A percentile compares a stretch with the other conserved stretches of the same genome.
Conservation (phyloP, 2,329 filamentous ascomycete species). For the Aspergillus caelatus region DNA sequence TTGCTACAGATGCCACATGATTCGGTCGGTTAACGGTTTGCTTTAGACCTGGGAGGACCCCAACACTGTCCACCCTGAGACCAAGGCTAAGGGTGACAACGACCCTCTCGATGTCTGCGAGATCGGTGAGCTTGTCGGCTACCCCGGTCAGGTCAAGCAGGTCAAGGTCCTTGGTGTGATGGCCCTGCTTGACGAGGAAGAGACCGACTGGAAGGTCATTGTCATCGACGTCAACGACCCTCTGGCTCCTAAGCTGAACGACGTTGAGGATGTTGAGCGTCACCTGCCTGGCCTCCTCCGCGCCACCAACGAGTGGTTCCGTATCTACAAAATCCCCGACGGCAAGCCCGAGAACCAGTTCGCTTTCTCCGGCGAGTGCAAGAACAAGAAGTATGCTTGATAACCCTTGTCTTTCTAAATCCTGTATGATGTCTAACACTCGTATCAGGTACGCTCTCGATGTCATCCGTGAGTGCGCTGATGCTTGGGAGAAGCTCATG, state of each 20-base stretch:
- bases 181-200: slow-evolving; percentile 98
- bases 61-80: slow-evolving; percentile 93
- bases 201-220: slow-evolving; percentile 99
- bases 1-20: background rate
- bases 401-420: background rate
- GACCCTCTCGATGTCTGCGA: slow-evolving; percentile 99
- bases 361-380: slow-evolving; percentile 99
- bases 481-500: slow-evolving; percentile 96
- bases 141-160: slow-evolving; percentile 96
- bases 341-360: slow-evolving; percentile 99
- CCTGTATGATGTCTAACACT: slow-evolving; percentile 17
- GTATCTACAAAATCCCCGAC: slow-evolving; percentile 99
- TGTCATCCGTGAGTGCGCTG: slow-evolving; percentile 90
- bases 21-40: background rate
- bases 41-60: slow-evolving; percentile 97
- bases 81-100: slow-evolving; percentile 99
- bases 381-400: slow-evolving; percentile 84
- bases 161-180: slow-evolving; percentile 99
- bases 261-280: slow-evolving; percentile 98
- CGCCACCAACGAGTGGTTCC: slow-evolving; percentile 99
- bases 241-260: slow-evolving; percentile 92
- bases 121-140: slow-evolving; percentile 96
- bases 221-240: slow-evolving; percentile 99
- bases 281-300: slow-evolving; percentile 95
- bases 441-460: slow-evolving; percentile 79